These are phyloP conservation scores for Phaeolepiota aurea DNA, from an alignment of 768 basidiomycete genomes.

Conservation along the genomic window DNA sequence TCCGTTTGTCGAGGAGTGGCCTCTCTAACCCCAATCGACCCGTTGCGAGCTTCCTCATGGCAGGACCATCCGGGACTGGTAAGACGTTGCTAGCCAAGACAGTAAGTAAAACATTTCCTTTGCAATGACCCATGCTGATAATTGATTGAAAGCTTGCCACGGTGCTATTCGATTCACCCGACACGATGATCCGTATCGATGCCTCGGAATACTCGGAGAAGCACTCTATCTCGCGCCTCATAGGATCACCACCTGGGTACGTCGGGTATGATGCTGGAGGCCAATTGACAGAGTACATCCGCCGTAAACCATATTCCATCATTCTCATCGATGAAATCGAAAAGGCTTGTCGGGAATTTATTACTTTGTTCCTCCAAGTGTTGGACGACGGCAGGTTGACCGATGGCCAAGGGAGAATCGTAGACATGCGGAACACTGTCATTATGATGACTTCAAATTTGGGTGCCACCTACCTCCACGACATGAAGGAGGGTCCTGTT, in stretches of 20 bases:
- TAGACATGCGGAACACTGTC: constrained; percentile 86
- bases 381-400: constrained; percentile 90
- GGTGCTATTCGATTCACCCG: constrained; percentile 82
- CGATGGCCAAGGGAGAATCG: constrained; percentile 85
- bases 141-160: constrained; percentile 59
- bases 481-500: constrained; percentile 66
- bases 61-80: constrained; percentile 85
- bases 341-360: constrained; percentile 70
- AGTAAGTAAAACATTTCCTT: constrained; percentile 30
- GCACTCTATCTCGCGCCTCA: constrained; percentile 43
- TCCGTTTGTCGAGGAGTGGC: constrained; percentile 89
- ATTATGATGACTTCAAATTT: constrained; percentile 95
- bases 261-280: constrained; percentile 88
- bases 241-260: constrained; percentile 73
- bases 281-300: constrained; percentile 88
- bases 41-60: constrained; percentile 89
- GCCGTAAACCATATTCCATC: constrained; percentile 85
- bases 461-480: constrained; percentile 69
- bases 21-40: constrained; percentile 82
- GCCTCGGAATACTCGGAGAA: constrained; percentile 89
- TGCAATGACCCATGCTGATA: constrained; percentile 3
- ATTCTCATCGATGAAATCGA: constrained; percentile 86
- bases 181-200: constrained; percentile 90
- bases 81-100: constrained; percentile 90
- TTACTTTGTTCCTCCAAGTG: constrained; percentile 59